A percentile compares a stretch with the other conserved stretches of the same genome.
These are phyloP conservation scores for Pseudomassariella vexata DNA, from an alignment of 2,329 filamentous ascomycete species.

Conservation along the genomic window DNA sequence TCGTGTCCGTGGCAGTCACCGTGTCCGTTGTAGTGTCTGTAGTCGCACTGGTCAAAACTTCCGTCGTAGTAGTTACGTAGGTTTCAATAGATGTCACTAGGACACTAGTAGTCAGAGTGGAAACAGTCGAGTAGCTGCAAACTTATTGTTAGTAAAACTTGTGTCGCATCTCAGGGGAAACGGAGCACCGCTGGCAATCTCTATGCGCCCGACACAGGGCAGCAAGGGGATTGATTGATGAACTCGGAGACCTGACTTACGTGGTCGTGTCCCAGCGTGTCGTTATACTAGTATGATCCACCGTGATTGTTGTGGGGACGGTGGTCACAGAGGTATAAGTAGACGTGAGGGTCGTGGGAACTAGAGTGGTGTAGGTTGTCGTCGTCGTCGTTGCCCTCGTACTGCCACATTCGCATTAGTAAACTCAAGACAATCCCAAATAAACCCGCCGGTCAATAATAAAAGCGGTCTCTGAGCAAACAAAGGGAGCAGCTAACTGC, in stretches of 20 bases:
- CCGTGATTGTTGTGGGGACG: background rate
- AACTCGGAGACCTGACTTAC: no score
- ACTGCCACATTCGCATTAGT: no score
- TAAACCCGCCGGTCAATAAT: no score
- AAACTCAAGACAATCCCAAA: no score
- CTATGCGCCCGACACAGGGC: no score
- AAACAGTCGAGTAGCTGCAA: conserved; percentile 8
- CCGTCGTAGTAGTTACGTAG: conserved; percentile 10
- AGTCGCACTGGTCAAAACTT: conserved; percentile 10
- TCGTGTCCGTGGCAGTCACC: conserved; percentile 9
- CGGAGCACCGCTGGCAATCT: no score
- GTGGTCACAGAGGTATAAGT: conserved; percentile 11
- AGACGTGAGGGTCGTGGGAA: conserved; percentile 14
- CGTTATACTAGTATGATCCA: conserved; percentile 3
- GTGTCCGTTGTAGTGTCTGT: conserved; percentile 11
- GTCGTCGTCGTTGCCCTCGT: conserved; percentile 7
- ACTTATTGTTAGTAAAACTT: no score
- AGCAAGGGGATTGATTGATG: no score
- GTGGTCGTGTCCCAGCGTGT: conserved; percentile 3
- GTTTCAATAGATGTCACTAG: conserved; percentile 12
- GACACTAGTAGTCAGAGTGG: conserved; percentile 13
- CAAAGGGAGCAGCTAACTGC: no score
- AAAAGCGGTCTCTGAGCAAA: no score
- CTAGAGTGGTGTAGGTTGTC: conserved; percentile 15
- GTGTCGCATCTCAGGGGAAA: no score